Evolutionary conservation across 768 basidiomycete species (phyloP).

Genomic region (Mycena vulgaris): DNA sequence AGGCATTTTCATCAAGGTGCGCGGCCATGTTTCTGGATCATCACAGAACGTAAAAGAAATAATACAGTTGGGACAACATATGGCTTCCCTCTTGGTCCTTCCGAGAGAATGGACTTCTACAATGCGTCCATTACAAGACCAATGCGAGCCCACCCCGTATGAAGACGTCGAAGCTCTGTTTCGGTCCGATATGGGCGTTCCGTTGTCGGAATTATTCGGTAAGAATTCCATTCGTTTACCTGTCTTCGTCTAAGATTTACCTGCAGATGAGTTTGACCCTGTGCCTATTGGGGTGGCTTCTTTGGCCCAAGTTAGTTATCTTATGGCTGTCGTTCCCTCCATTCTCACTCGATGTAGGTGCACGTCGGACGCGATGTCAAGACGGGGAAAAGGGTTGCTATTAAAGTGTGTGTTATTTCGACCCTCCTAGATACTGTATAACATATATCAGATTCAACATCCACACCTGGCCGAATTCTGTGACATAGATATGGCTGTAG

Average conservation of each 20-base stretch:
- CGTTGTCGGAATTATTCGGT: constrained; percentile 81
- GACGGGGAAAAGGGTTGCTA: constrained; percentile 85
- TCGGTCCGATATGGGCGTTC: constrained; percentile 80
- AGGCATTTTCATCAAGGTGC: constrained; percentile 61
- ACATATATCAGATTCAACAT: constrained; percentile 79
- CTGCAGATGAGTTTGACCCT: constrained; percentile 78
- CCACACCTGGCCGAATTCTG: constrained; percentile 95
- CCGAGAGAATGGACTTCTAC: constrained; percentile 68
- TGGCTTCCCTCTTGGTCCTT: constrained; percentile 74
- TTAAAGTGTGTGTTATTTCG: constrained; percentile 70
- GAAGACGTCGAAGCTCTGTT: constrained; percentile 85
- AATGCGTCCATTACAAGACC: constrained; percentile 84
- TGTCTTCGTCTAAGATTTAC: neutral
- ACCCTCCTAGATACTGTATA: constrained; percentile 23
- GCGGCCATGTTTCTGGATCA: neutral
- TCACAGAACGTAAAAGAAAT: constrained; percentile 20
- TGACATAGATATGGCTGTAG: constrained; percentile 91
- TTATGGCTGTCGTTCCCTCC: neutral
- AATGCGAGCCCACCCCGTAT: constrained; percentile 91
- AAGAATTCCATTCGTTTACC: neutral
- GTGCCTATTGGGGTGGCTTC: constrained; percentile 96
- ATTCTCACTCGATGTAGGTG: constrained; percentile 57
- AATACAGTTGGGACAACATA: constrained; percentile 85
- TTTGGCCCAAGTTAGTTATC: constrained; percentile 74
- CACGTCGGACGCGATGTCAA: constrained; percentile 84